Conservation (phyloP, 768 basidiomycete species). For the Cantharellus cinnabarinus region DNA sequence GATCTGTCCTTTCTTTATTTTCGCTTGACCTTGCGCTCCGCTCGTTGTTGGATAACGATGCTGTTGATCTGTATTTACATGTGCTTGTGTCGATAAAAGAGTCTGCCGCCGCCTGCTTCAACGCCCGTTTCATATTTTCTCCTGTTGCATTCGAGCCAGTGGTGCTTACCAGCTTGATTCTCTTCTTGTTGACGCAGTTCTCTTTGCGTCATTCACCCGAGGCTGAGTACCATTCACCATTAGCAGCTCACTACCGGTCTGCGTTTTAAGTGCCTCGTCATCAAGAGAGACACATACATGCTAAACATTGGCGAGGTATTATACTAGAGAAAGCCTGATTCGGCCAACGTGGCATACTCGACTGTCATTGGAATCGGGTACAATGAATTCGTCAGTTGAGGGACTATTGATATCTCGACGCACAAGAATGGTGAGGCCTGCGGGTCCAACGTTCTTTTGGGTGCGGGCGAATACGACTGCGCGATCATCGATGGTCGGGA, state of each 20-base stretch:
- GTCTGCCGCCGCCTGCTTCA: no score
- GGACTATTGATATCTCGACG: slow-evolving; percentile 84
- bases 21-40: no score
- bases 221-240: slow-evolving; percentile 57
- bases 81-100: no score
- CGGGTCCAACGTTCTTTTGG: slow-evolving; percentile 97
- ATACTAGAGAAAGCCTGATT: slow-evolving; percentile 47
- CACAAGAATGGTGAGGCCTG: slow-evolving; percentile 79
- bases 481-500: slow-evolving; percentile 70
- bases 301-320: slow-evolving; percentile 88
- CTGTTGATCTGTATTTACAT: no score
- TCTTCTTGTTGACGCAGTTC: no score
- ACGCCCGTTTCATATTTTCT: no score
- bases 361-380: slow-evolving; percentile 54
- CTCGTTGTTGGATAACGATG: no score
- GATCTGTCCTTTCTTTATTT: no score
- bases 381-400: not conserved
- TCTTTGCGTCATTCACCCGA: slow-evolving; percentile 22
- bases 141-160: no score
- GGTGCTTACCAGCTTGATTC: no score
- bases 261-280: slow-evolving; percentile 47
- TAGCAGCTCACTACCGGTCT: slow-evolving; percentile 47
- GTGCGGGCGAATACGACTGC: slow-evolving; percentile 92
- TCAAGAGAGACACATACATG: slow-evolving; percentile 77
- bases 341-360: slow-evolving; percentile 65